phyloP scores from a whole-genome alignment of 352 stramenopile genomes.

The Lagenidium giganteum region DNA sequence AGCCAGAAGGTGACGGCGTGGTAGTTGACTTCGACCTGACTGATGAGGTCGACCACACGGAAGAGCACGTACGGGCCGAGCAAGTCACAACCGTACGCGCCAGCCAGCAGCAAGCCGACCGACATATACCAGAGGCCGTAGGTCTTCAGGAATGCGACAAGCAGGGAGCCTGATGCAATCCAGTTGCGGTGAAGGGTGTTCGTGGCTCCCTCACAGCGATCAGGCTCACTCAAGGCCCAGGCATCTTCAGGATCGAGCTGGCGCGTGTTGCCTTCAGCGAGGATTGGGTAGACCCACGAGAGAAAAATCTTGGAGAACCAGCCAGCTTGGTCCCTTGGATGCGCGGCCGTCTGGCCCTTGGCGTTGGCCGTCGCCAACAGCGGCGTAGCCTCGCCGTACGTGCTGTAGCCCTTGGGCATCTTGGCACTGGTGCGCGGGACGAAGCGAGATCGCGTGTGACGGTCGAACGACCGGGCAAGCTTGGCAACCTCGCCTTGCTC shows the following conservation, averaged over 20 bases:
- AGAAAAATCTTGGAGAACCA: constrained; percentile 27
- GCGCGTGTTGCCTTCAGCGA: constrained; percentile 19
- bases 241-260: constrained; percentile 50
- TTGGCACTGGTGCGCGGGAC: too few relatives aligned
- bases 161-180: constrained; percentile 48
- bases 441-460: too few relatives aligned
- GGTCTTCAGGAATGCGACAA: constrained; percentile 39
- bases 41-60: constrained; percentile 44
- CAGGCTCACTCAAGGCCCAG: constrained; percentile 41
- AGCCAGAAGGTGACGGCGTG: constrained; percentile 53
- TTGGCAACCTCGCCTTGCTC: too few relatives aligned
- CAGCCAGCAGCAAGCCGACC: constrained; percentile 34
- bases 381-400: constrained; percentile 15
- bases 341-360: constrained; percentile 8
- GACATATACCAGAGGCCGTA: constrained; percentile 42
- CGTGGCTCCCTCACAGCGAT: constrained; percentile 36
- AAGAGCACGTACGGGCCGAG: constrained; percentile 61
- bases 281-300: constrained; percentile 22
- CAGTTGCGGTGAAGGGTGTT: constrained; percentile 53
- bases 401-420: constrained; percentile 16
- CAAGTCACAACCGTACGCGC: constrained; percentile 45
- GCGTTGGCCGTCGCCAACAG: constrained; percentile 10
- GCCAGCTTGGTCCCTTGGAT: constrained; percentile 22
- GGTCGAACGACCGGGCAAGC: too few relatives aligned
- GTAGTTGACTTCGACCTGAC: constrained; percentile 19